These are phyloP conservation scores for Orbilia javanica DNA, from an alignment of 2,329 filamentous ascomycete species.

Conservation along the genomic window DNA sequence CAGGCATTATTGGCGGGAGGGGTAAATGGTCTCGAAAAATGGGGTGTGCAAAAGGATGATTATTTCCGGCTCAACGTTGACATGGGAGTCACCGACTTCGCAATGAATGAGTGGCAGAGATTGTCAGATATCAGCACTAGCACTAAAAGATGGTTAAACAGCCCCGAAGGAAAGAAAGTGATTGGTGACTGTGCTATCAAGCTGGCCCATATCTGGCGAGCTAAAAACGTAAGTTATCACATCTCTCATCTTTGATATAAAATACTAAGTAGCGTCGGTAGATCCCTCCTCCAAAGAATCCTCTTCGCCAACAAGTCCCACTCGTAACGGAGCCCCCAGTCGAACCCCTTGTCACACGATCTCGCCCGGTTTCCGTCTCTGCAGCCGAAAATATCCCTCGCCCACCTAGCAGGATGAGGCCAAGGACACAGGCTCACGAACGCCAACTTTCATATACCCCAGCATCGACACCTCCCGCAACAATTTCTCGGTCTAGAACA, in stretches of 20 bases:
- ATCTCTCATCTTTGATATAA: neutral
- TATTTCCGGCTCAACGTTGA: slow-evolving; percentile 98
- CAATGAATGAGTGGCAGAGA: slow-evolving; percentile 97
- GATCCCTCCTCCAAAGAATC: slow-evolving; percentile 53
- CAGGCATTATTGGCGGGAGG: slow-evolving; percentile 65
- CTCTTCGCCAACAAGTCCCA: slow-evolving; percentile 44
- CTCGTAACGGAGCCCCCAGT: slow-evolving; percentile 33
- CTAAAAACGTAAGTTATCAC: slow-evolving; percentile 46
- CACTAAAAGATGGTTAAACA: slow-evolving; percentile 84
- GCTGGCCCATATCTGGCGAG: slow-evolving; percentile 52
- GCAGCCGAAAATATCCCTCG: slow-evolving; percentile 3
- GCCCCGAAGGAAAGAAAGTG: slow-evolving; percentile 62
- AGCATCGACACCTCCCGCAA: slow-evolving; percentile 22
- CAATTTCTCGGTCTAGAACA: slow-evolving; percentile 37
- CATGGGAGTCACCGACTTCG: slow-evolving; percentile 94
- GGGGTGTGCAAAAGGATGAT: slow-evolving; percentile 85
- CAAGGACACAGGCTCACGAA: slow-evolving; percentile 17
- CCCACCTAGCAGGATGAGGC: slow-evolving; percentile 20
- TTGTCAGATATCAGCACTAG: slow-evolving; percentile 95
- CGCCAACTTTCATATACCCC: slow-evolving; percentile 7
- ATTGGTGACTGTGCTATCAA: slow-evolving; percentile 52
- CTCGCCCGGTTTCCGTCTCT: neutral
- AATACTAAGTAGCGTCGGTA: slow-evolving; percentile 18
- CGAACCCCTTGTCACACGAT: slow-evolving; percentile 20
- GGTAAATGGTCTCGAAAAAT: slow-evolving; percentile 66